These are phyloP conservation scores for Triadica sebifera DNA, from an alignment of 345 rosid species.

Conservation along the genomic window DNA sequence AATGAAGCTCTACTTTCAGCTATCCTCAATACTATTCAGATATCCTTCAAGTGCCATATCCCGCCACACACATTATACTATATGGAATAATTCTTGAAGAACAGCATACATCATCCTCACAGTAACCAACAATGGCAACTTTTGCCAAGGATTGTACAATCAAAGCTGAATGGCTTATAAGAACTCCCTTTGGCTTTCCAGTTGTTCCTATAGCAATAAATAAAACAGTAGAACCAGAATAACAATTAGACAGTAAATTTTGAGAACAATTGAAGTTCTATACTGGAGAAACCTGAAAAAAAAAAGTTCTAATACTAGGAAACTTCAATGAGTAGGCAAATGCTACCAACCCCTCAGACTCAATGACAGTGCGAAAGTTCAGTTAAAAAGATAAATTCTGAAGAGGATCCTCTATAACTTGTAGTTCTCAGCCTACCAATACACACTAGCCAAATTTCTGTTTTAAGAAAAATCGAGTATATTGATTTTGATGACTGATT, in stretches of 20 bases:
- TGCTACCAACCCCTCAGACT: neutral
- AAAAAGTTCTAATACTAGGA: neutral
- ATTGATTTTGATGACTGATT: neutral
- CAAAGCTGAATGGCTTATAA: slow-evolving; percentile 69
- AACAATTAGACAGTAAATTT: neutral
- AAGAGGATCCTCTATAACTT: neutral
- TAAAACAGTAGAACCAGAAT: slow-evolving; percentile 18
- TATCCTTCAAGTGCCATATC: neutral
- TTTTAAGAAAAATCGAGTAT: neutral
- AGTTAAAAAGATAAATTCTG: slow-evolving; percentile 9
- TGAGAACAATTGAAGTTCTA: neutral
- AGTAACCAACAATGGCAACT: slow-evolving; percentile 71
- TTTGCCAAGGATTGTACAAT: slow-evolving; percentile 78
- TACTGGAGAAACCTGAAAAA: neutral
- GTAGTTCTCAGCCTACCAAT: neutral
- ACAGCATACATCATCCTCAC: slow-evolving; percentile 74
- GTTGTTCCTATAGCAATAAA: slow-evolving; percentile 65
- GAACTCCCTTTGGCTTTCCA: slow-evolving; percentile 82
- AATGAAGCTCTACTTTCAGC: slow-evolving; percentile 3
- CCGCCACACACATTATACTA: neutral
- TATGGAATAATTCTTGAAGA: slow-evolving; percentile 6
- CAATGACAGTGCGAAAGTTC: neutral
- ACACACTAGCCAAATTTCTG: neutral
- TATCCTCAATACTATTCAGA: slow-evolving; percentile 11
- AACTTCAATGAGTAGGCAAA: neutral